phyloP scores from a whole-genome alignment of 768 basidiomycete genomes.

The Psilocybe tampanensis region DNA sequence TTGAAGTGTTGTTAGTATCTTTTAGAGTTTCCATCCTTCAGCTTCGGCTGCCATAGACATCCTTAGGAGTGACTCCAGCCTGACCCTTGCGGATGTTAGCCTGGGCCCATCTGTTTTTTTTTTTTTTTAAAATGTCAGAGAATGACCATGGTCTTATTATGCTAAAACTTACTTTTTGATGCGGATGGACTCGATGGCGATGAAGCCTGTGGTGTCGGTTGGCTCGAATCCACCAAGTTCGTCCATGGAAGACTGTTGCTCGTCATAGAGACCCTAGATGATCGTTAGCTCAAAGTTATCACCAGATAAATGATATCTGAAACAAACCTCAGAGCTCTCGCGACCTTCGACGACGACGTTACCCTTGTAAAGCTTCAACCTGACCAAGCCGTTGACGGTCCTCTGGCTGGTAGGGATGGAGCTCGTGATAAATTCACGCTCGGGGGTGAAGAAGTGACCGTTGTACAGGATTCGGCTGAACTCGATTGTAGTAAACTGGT shows the following conservation, averaged over 20 bases:
- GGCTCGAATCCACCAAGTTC: constrained; percentile 98
- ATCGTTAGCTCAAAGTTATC: background rate
- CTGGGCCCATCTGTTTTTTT: constrained; percentile 87
- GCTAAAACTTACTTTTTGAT: constrained; percentile 83
- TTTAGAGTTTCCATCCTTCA: constrained; percentile 29
- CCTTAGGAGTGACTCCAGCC: constrained; percentile 72
- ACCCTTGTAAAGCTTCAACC: constrained; percentile 93
- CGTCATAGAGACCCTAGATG: constrained; percentile 87
- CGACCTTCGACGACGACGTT: constrained; percentile 95
- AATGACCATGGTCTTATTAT: background rate
- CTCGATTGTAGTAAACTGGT: constrained; percentile 92
- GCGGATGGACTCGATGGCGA: constrained; percentile 95
- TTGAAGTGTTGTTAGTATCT: background rate
- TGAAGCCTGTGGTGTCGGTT: constrained; percentile 93
- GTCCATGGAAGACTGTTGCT: constrained; percentile 96
- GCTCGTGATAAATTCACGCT: constrained; percentile 91
- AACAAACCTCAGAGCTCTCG: constrained; percentile 76
- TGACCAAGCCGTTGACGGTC: constrained; percentile 93
- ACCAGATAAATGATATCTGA: background rate
- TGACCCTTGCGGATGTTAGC: constrained; percentile 86
- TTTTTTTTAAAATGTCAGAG: constrained; percentile 1
- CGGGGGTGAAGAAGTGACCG: constrained; percentile 99
- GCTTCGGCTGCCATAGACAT: constrained; percentile 75
- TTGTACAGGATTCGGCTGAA: constrained; percentile 94
- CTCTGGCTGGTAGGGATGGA: constrained; percentile 93